A percentile compares a stretch with the other conserved stretches of the same genome.
Conservation (phyloP, 73 alveolate genomes). For the Paramecium octaurelia region DNA sequence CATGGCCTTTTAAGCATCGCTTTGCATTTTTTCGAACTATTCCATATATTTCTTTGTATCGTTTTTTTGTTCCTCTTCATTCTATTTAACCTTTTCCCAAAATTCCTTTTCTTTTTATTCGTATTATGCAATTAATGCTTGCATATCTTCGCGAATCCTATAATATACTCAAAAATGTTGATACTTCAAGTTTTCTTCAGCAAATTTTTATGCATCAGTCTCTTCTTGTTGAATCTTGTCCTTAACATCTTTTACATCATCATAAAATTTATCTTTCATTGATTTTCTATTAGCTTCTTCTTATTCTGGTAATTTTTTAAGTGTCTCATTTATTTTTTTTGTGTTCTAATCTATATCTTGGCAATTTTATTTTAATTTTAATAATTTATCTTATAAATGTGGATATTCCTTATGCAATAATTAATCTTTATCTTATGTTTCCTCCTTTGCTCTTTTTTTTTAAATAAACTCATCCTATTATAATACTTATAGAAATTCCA, state of each 20-base stretch:
- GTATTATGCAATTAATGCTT: neutral
- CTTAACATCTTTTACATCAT: neutral
- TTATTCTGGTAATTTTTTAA: neutral
- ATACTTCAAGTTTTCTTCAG: neutral
- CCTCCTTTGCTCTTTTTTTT: slow-evolving; percentile 13
- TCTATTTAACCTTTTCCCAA: slow-evolving; percentile 30
- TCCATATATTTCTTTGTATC: slow-evolving; percentile 11
- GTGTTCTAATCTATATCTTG: neutral
- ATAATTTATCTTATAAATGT: neutral
- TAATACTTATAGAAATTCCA: neutral
- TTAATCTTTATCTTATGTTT: neutral
- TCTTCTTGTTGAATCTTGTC: slow-evolving; percentile 2
- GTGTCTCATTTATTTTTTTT: neutral
- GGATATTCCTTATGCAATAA: slow-evolving; percentile 6
- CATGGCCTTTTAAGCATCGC: slow-evolving; percentile 18
- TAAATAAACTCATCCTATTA: neutral
- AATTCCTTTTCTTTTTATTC: slow-evolving; percentile 4
- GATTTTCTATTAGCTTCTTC: slow-evolving; percentile 23
- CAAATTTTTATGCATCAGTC: neutral
- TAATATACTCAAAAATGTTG: neutral
- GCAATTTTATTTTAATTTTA: neutral
- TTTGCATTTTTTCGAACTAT: neutral
- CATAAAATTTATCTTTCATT: slow-evolving; percentile 30
- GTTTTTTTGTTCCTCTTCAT: neutral
- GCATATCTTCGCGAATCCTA: slow-evolving; percentile 8